phyloP scores from a whole-genome alignment of 2,329 filamentous ascomycete species.

The Rutstroemia sydowiana region DNA sequence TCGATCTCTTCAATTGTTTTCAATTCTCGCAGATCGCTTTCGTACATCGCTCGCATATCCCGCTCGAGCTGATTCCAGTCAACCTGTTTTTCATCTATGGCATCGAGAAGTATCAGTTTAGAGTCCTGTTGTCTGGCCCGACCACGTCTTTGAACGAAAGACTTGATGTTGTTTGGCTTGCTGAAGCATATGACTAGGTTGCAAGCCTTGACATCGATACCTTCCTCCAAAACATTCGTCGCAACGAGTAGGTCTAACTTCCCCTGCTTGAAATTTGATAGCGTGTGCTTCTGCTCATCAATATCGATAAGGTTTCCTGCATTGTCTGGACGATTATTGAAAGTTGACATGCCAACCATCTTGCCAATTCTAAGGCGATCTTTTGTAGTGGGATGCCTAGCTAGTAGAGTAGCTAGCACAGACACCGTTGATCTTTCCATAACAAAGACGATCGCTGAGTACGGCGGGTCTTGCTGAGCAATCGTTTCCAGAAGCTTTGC shows the following conservation, averaged over 20 bases:
- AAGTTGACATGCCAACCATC: constrained; percentile 47
- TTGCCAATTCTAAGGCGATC: constrained; percentile 43
- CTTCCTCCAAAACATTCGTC: constrained; percentile 57
- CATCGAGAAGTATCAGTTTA: constrained; percentile 32
- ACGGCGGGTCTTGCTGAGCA: constrained; percentile 35
- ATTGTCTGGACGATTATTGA: constrained; percentile 32
- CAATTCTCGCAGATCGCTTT: constrained; percentile 29
- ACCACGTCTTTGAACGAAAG: constrained; percentile 58
- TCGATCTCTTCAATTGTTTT: constrained; percentile 19
- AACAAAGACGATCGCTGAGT: constrained; percentile 58
- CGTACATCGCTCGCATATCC: constrained; percentile 51
- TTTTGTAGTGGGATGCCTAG: constrained; percentile 44
- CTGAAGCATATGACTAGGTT: constrained; percentile 60
- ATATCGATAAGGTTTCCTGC: constrained; percentile 35
- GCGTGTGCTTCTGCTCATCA: constrained; percentile 30
- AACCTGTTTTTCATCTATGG: constrained; percentile 23
- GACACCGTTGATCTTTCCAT: constrained; percentile 53
- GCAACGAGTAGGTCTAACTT: constrained; percentile 48
- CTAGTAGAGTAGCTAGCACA: constrained; percentile 43
- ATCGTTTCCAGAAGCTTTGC: constrained; percentile 47
- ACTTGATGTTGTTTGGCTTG: constrained; percentile 52
- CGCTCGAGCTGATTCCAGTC: constrained; percentile 63
- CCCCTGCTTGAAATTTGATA: constrained; percentile 46
- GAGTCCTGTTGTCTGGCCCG: constrained; percentile 51
- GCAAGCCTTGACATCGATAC: constrained; percentile 58